phyloP scores from a whole-genome alignment of 192 early-diverging fungal species.

The Backusella morwellensis region DNA sequence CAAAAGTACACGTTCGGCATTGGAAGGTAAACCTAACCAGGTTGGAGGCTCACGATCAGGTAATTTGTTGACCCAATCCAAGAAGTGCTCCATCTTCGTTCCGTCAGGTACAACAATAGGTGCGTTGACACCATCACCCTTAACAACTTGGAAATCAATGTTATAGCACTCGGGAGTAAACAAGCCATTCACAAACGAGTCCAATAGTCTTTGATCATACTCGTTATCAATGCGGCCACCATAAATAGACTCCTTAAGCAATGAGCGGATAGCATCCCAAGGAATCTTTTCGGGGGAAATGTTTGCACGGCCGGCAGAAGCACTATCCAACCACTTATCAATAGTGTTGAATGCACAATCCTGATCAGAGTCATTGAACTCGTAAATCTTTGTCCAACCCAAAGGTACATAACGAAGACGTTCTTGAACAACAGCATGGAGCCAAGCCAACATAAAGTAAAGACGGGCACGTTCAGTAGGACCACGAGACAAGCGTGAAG shows the following conservation, averaged over 20 bases:
- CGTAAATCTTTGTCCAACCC: slow-evolving; percentile 97
- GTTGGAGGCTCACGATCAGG: slow-evolving; percentile 93
- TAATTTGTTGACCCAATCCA: slow-evolving; percentile 84
- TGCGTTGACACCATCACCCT: slow-evolving; percentile 23
- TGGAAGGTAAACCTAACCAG: slow-evolving; percentile 93
- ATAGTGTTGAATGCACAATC: slow-evolving; percentile 87
- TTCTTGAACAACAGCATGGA: slow-evolving; percentile 94
- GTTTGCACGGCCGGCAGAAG: slow-evolving; percentile 78
- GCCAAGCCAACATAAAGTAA: slow-evolving; percentile 95
- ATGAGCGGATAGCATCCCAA: slow-evolving; percentile 87
- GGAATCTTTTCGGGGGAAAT: slow-evolving; percentile 94
- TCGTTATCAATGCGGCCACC: slow-evolving; percentile 96
- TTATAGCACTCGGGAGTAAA: slow-evolving; percentile 82
- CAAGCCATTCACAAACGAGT: slow-evolving; percentile 80
- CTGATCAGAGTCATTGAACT: slow-evolving; percentile 98
- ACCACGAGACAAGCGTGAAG: slow-evolving; percentile 51
- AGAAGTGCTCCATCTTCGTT: slow-evolving; percentile 78
- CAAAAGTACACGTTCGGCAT: slow-evolving; percentile 90
- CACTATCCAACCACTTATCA: slow-evolving; percentile 89
- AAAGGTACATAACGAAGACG: slow-evolving; percentile 95
- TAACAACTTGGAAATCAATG: slow-evolving; percentile 59
- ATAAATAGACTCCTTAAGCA: slow-evolving; percentile 90
- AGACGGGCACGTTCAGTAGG: slow-evolving; percentile 88
- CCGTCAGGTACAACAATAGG: slow-evolving; percentile 82
- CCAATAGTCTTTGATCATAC: slow-evolving; percentile 83